Conservation (phyloP, 2,329 filamentous ascomycete species). For the Bipolaris sorokiniana region DNA sequence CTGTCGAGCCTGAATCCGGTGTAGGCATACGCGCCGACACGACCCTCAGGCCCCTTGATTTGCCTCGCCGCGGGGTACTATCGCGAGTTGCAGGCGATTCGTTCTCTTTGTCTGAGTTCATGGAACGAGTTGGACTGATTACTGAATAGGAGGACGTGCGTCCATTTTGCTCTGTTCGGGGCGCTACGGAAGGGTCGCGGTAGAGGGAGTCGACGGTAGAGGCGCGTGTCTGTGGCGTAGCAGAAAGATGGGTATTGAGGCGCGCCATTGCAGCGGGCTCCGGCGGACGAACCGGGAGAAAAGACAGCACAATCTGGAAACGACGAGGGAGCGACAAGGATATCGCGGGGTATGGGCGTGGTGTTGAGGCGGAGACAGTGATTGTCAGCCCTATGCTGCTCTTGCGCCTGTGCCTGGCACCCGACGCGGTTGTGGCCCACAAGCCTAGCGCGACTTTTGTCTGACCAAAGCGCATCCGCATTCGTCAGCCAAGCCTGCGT, state of each 20-base stretch:
- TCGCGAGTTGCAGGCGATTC: slow-evolving; percentile 35
- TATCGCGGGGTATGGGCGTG: slow-evolving; percentile 1
- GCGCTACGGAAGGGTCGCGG: slow-evolving; percentile 44
- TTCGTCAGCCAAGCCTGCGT: slow-evolving; percentile 27
- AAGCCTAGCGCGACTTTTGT: slow-evolving; percentile 26
- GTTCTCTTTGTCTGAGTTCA: slow-evolving; percentile 56
- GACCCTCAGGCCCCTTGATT: slow-evolving; percentile 53
- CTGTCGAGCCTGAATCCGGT: slow-evolving; percentile 46
- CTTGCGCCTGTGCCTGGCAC: slow-evolving; percentile 3
- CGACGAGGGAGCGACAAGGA: not conserved
- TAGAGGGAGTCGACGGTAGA: slow-evolving; percentile 46
- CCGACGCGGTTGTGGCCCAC: slow-evolving; percentile 10
- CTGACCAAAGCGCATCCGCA: slow-evolving; percentile 21
- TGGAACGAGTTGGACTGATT: slow-evolving; percentile 39
- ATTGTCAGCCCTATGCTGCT: slow-evolving; percentile 1
- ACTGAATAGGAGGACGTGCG: slow-evolving; percentile 42
- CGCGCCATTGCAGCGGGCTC: slow-evolving; percentile 41
- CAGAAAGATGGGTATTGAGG: slow-evolving; percentile 42
- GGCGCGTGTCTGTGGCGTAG: slow-evolving; percentile 39
- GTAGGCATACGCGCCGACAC: slow-evolving; percentile 45
- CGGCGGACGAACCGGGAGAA: not conserved
- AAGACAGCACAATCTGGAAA: not conserved
- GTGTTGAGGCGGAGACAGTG: slow-evolving; percentile 2
- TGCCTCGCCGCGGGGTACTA: slow-evolving; percentile 41
- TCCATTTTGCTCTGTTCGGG: slow-evolving; percentile 20